Percentiles rank a stretch among this genome's conserved stretches.
Conservation (phyloP, 2,329 filamentous ascomycete genomes). For the Sclerotinia sclerotiorum region DNA sequence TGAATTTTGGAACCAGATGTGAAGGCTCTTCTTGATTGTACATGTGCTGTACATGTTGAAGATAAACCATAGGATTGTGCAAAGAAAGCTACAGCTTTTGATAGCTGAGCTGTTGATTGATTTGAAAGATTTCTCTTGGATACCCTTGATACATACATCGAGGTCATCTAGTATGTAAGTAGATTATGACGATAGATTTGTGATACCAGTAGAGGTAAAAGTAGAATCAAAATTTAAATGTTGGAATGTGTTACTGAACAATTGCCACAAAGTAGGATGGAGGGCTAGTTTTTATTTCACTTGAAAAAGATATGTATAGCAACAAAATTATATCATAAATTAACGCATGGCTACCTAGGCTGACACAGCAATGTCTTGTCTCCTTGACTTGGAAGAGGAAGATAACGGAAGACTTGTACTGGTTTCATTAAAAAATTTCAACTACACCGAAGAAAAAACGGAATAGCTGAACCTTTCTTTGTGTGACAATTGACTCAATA, state of each 20-base stretch:
- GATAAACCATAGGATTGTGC: conserved; percentile 31
- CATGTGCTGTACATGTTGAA: conserved; percentile 24
- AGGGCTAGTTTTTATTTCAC: conserved; percentile 10
- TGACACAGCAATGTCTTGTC: background rate
- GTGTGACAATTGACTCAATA: background rate
- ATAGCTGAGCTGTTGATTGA: conserved; percentile 35
- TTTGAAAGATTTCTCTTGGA: conserved; percentile 33
- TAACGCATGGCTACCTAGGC: background rate
- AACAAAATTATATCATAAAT: background rate
- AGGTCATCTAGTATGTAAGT: conserved; percentile 6
- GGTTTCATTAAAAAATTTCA: background rate
- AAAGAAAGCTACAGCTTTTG: conserved; percentile 33
- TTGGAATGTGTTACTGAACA: background rate
- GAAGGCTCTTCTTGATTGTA: conserved; percentile 32
- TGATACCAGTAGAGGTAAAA: background rate
- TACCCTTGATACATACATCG: conserved; percentile 37
- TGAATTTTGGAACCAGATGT: conserved; percentile 35
- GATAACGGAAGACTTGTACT: background rate
- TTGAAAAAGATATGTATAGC: conserved; percentile 4
- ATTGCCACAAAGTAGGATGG: conserved; percentile 2
- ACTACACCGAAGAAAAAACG: conserved; percentile 4
- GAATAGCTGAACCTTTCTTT: conserved; percentile 9
- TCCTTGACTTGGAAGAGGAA: conserved; percentile 14
- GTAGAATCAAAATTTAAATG: background rate
- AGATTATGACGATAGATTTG: background rate